Conservation (phyloP, 805 yeast species). For the Candida endomychidarum region DNA sequence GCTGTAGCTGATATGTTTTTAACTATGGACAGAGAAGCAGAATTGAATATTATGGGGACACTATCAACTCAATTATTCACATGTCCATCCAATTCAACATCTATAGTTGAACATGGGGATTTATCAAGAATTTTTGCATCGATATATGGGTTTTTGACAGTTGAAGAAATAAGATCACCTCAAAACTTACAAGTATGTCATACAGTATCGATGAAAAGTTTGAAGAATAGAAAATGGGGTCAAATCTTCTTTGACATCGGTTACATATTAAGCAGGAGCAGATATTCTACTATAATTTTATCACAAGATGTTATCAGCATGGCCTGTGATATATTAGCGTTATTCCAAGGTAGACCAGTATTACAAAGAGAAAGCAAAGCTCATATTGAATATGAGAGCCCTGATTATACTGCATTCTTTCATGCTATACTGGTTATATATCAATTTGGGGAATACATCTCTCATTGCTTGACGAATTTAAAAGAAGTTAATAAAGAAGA, state of each 20-base stretch:
- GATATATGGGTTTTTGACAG: conserved; percentile 61
- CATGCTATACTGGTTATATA: conserved; percentile 67
- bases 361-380: conserved; percentile 69
- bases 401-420: conserved; percentile 73
- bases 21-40: conserved; percentile 83
- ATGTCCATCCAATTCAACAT: conserved; percentile 75
- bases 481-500: conserved; percentile 15
- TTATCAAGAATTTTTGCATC: conserved; percentile 60
- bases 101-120: conserved; percentile 64
- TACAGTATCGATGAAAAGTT: conserved; percentile 41
- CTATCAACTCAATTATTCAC: conserved; percentile 87
- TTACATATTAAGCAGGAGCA: conserved; percentile 70
- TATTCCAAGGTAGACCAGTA: conserved; percentile 79
- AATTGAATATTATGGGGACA: conserved; percentile 67
- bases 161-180: conserved; percentile 48
- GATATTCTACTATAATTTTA: conserved; percentile 48
- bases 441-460: conserved; percentile 56
- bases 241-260: conserved; percentile 79
- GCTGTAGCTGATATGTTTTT: conserved; percentile 68
- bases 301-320: conserved; percentile 51
- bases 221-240: conserved; percentile 73
- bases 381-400: conserved; percentile 90
- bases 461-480: conserved; percentile 41
- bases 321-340: conserved; percentile 60
- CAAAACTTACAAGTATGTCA: conserved; percentile 37